Evolutionary conservation across 495 filamentous ascomycete genomes (phyloP).

Genomic region (Rhizodiscina lignyota): DNA sequence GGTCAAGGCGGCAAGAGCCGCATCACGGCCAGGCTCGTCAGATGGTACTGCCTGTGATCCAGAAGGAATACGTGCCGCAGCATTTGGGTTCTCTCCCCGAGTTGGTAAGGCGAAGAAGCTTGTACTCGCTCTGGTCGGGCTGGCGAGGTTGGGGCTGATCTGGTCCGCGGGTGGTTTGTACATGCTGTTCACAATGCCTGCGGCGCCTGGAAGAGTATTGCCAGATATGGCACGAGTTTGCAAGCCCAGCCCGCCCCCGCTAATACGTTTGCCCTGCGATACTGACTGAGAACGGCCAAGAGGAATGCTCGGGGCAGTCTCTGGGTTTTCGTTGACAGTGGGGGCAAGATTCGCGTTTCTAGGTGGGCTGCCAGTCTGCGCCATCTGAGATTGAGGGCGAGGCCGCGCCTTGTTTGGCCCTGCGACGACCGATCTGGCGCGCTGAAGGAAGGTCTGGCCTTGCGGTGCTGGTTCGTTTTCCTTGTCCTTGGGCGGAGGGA

Average conservation of each 20-base stretch:
- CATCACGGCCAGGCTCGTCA: constrained; percentile 4
- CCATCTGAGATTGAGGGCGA: constrained; percentile 20
- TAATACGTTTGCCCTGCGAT: constrained; percentile 30
- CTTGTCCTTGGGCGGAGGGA: constrained; percentile 46
- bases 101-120: constrained; percentile 29
- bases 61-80: constrained; percentile 13
- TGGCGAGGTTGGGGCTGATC: constrained; percentile 35
- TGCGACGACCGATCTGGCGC: constrained; percentile 53
- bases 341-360: constrained; percentile 24
- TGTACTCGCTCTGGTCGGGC: constrained; percentile 30
- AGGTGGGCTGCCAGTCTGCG: constrained; percentile 48
- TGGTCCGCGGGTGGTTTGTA: constrained; percentile 43
- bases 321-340: constrained; percentile 43
- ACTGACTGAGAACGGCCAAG: constrained; percentile 40
- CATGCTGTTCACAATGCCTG: constrained; percentile 61
- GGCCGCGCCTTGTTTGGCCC: constrained; percentile 9
- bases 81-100: constrained; percentile 13
- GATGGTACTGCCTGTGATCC: background rate
- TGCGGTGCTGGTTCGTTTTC: constrained; percentile 16
- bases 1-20: constrained; percentile 2
- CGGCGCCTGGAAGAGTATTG: constrained; percentile 28
- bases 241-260: constrained; percentile 41
- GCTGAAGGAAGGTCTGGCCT: constrained; percentile 46
- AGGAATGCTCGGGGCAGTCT: constrained; percentile 73
- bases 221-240: constrained; percentile 34